A percentile compares a stretch with the other conserved stretches of the same genome.
phyloP scores from a whole-genome alignment of 2,329 filamentous ascomycete genomes.

The Plenodomus biglobosus region DNA sequence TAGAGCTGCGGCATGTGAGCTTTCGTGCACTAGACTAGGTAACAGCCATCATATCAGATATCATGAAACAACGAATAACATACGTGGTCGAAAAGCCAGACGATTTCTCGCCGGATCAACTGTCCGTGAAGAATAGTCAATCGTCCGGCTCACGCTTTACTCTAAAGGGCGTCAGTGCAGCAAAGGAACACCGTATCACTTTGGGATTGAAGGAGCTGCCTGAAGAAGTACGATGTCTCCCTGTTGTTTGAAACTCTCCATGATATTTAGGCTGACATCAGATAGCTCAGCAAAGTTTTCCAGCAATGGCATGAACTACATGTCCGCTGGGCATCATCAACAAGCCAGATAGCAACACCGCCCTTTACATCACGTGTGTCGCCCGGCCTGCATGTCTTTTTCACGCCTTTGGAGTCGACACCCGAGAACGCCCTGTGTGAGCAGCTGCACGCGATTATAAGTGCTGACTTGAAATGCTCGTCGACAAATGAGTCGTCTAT shows the following conservation, averaged over 20 bases:
- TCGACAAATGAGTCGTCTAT: conserved; percentile 63
- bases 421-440: conserved; percentile 54
- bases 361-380: conserved; percentile 76
- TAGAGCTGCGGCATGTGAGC: not conserved
- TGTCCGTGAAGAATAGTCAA: conserved; percentile 55
- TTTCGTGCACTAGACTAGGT: conserved; percentile 1
- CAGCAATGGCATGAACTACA: conserved; percentile 70
- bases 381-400: conserved; percentile 80
- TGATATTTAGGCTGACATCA: not conserved
- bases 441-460: conserved; percentile 61
- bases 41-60: not conserved
- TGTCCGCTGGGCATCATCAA: conserved; percentile 72
- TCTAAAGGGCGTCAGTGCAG: conserved; percentile 64
- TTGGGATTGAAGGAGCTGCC: conserved; percentile 74
- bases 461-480: conserved; percentile 57
- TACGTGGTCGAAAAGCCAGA: conserved; percentile 69
- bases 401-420: conserved; percentile 58
- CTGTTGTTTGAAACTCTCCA: not conserved
- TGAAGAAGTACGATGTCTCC: conserved; percentile 52
- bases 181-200: conserved; percentile 78
- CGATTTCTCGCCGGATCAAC: conserved; percentile 63
- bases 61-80: conserved; percentile 75
- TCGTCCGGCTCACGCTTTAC: conserved; percentile 48
- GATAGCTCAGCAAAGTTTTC: conserved; percentile 63
- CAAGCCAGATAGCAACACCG: conserved; percentile 59